A percentile compares a stretch with the other conserved stretches of the same genome.
phyloP scores from a whole-genome alignment of 306 rosid genomes.

The Cyamopsis tetragonoloba region DNA sequence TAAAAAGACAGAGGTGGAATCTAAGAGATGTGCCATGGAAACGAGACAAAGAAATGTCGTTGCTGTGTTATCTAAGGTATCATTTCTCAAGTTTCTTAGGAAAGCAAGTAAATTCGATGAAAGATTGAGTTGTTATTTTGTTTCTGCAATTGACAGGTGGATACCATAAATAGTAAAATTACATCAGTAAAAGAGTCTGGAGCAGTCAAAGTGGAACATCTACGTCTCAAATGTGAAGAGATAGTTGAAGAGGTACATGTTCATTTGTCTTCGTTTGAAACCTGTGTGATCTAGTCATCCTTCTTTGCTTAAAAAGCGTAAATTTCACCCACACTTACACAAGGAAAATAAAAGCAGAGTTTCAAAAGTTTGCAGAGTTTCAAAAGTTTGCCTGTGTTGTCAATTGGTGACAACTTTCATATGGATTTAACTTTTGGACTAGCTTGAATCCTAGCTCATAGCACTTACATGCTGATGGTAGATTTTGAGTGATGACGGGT shows the following conservation, averaged over 20 bases:
- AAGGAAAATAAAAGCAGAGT: not conserved
- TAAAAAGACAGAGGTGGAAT: slow-evolving; percentile 54
- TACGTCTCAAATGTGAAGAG: slow-evolving; percentile 44
- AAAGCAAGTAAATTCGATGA: not conserved
- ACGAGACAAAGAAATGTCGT: slow-evolving; percentile 58
- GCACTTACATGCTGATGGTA: slow-evolving; percentile 6
- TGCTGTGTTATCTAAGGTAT: slow-evolving; percentile 63
- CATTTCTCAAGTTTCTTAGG: not conserved
- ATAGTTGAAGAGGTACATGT: slow-evolving; percentile 53
- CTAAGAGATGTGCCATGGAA: slow-evolving; percentile 56
- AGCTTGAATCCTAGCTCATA: not conserved
- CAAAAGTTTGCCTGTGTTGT: not conserved
- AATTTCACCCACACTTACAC: slow-evolving; percentile 2
- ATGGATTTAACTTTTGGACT: not conserved
- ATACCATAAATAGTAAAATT: slow-evolving; percentile 38
- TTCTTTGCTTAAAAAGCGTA: slow-evolving; percentile 3
- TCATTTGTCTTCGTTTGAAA: not conserved
- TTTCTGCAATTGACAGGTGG: slow-evolving; percentile 49
- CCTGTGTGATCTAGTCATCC: not conserved
- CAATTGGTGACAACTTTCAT: not conserved
- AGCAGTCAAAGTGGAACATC: slow-evolving; percentile 41
- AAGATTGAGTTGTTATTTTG: slow-evolving; percentile 19
- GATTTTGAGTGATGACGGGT: not conserved
- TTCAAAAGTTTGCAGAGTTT: not conserved
- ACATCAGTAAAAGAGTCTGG: slow-evolving; percentile 45